Base-by-base conservation (phyloP, 768 basidiomycete genomes). In the Suillus spraguei region DNA sequence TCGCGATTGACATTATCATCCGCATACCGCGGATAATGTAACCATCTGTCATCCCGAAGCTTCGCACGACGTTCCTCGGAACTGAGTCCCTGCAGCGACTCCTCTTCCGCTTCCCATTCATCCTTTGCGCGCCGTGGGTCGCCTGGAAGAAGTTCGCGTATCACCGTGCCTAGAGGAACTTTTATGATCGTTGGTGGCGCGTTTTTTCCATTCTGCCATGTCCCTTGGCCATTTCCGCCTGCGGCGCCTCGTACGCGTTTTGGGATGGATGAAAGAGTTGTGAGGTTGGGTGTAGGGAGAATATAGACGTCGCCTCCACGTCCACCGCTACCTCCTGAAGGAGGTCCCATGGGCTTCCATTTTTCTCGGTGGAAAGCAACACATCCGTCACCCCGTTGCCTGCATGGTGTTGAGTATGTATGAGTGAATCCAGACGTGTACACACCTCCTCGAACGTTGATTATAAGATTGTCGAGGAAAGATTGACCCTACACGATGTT, bases 331-430 rank as follows among this genome's bases (percentile, higher is more conserved):
- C 96, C 97, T 0, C 97, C 97, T 11, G 95, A 96, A 0, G 97
- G 95, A 1, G 95, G 94, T 0, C 94, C 94, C 65, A 87, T 84
- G 1, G 90, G 85, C 62, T 86, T 86, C 76, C 85, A 94, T 71
- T 94, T 93, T 77, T 97, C 94, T 63, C 94, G 87, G 70, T 95
- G 91, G 69, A 98, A 97, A 6, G 97, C 95, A 28, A 91, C 93
- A 66, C 95, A 93, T 28, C 97, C 97, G 62, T 94, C 81, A 0
- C 97, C 97, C 96, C 96, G 69, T 84, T 87, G 17, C 95, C 95
- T 92, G 68, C 47, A 60, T 32, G 36, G 54, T 52, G 59, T 20
- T 60, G 53, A 50, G 42, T 65, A 61, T 69, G 35, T 39, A 42
- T 32, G 41, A n/a, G 41, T 32, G 7, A 58, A 35, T 44, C 28